Evolutionary conservation across 2,329 filamentous ascomycete species (phyloP).

Genomic region (Ophiostoma triangulosporum): DNA sequence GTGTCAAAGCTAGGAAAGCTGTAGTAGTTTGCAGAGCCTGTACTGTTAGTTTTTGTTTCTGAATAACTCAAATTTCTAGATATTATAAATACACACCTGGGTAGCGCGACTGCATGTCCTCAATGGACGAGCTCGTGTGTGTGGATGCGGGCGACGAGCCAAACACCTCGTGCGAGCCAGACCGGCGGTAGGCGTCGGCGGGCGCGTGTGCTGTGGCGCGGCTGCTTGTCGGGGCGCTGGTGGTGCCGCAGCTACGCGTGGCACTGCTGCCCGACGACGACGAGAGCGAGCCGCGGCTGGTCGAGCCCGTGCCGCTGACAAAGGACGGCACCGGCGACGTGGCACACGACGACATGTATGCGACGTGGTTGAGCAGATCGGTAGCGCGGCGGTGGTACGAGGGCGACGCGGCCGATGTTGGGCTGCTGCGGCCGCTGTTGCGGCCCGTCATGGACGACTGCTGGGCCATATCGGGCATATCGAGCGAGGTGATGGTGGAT

Average conservation of each 20-base stretch:
- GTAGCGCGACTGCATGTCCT: conserved; percentile 16
- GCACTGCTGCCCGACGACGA: neutral
- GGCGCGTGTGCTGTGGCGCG: neutral
- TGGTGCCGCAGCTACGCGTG: neutral
- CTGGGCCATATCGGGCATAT: conserved; percentile 23
- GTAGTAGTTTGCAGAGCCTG: conserved; percentile 45
- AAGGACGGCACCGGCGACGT: conserved; percentile 2
- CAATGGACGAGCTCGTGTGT: conserved; percentile 17
- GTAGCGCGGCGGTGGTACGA: conserved; percentile 1
- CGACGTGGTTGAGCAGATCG: conserved; percentile 41
- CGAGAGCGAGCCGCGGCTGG: neutral
- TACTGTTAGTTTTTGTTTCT: neutral
- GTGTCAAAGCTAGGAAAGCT: conserved; percentile 64
- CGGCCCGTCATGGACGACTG: conserved; percentile 14
- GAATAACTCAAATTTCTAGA: neutral
- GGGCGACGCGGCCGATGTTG: conserved; percentile 13
- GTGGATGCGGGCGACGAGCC: conserved; percentile 14
- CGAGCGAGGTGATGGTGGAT: conserved; percentile 19
- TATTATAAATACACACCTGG: neutral
- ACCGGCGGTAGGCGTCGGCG: conserved; percentile 20
- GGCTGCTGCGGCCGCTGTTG: conserved; percentile 15
- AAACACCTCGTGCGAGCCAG: conserved; percentile 25
- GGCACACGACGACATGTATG: conserved; percentile 27
- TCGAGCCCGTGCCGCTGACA: conserved; percentile 1
- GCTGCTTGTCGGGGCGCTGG: neutral